Evolutionary conservation across 805 yeast species (phyloP).

Genomic region (Grigorovia jiainica): DNA sequence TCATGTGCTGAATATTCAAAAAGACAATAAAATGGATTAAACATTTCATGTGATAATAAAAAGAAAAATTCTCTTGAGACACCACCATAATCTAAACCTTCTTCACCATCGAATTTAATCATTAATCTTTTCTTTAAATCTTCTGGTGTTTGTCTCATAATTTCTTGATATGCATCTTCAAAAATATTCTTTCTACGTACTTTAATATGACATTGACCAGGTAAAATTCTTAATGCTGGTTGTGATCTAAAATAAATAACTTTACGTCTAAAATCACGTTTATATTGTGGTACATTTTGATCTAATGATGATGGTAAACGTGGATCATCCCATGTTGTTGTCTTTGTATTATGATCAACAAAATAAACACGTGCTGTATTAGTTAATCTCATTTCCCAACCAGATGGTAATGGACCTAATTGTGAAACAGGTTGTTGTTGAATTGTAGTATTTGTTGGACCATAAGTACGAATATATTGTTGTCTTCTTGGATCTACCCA

Average conservation of each 20-base stretch:
- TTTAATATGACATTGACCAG: conserved; percentile 98
- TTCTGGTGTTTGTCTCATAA: conserved; percentile 98
- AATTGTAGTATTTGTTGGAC: conserved; percentile 74
- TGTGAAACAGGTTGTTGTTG: conserved; percentile 98
- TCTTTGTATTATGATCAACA: conserved; percentile 97
- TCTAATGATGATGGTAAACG: conserved; percentile 94
- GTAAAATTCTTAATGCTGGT: conserved; percentile 92
- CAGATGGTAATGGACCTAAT: conserved; percentile 94
- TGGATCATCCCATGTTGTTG: conserved; percentile 99
- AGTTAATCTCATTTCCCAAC: conserved; percentile 99
- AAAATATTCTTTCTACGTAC: conserved; percentile 93
- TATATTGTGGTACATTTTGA: conserved; percentile 97
- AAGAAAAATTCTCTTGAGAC: conserved; percentile 97
- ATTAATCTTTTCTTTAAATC: conserved; percentile 93
- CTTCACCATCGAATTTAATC: conserved; percentile 99
- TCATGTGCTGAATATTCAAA: conserved; percentile 97
- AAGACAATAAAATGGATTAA: conserved; percentile 93
- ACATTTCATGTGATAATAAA: conserved; percentile 94
- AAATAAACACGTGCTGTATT: conserved; percentile 97
- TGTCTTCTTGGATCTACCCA: conserved; percentile 99
- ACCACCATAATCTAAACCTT: conserved; percentile 99
- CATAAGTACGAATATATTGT: conserved; percentile 93
- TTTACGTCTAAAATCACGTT: conserved; percentile 97
- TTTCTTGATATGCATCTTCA: conserved; percentile 96
- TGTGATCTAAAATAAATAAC: conserved; percentile 96